These are phyloP conservation scores for Brassica nigra DNA, from an alignment of 345 rosid species.

Conservation along the genomic window DNA sequence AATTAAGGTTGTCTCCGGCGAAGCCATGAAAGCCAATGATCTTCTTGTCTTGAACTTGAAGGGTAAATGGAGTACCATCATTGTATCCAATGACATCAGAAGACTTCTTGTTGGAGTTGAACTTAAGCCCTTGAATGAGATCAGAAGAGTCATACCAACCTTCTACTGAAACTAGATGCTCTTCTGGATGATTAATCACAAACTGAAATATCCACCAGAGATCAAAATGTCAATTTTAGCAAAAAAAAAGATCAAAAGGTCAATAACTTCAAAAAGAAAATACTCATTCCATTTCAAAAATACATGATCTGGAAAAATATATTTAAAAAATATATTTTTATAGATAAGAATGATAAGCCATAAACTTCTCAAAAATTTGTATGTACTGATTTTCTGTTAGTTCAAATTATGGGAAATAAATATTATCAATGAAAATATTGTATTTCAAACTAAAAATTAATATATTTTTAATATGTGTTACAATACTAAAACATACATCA, in stretches of 20 bases:
- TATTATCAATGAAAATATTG: not conserved
- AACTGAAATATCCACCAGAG: not conserved
- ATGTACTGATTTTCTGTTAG: not conserved
- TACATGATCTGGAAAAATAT: not conserved
- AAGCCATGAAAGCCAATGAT: not conserved
- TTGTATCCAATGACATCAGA: not conserved
- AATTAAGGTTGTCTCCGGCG: not conserved
- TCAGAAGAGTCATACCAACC: not conserved
- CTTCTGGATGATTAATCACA: not conserved
- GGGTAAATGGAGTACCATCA: not conserved
- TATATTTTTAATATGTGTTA: not conserved
- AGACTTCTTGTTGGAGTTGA: not conserved
- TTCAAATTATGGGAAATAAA: not conserved
- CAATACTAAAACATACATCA: not conserved
- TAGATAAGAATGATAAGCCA: not conserved
- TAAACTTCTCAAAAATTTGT: not conserved
- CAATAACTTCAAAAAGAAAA: not conserved
- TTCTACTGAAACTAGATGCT: not conserved
- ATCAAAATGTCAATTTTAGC: not conserved
- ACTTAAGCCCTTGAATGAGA: not conserved
- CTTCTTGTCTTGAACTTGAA: constrained; percentile 3
- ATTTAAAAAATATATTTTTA: not conserved
- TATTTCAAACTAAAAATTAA: not conserved
- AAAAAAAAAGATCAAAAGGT: no score
- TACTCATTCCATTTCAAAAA: not conserved